Evolutionary conservation across 2,329 filamentous ascomycete genomes (phyloP).

Genomic region (Camillea tinctor): DNA sequence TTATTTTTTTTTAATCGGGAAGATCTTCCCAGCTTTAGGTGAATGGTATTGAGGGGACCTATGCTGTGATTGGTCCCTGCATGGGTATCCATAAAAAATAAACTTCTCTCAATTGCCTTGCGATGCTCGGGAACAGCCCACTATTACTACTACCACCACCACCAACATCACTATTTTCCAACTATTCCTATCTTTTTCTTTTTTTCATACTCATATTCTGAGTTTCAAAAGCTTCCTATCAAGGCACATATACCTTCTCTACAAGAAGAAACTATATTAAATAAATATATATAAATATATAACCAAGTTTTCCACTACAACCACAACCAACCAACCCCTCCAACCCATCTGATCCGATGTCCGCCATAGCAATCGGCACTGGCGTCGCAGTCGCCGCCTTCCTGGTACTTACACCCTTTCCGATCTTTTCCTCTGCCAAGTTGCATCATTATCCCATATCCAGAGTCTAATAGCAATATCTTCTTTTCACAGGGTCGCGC

Average conservation of each 20-base stretch:
- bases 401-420: slow-evolving; percentile 37
- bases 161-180: slow-evolving; percentile 4
- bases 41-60: neutral
- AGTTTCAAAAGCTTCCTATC: neutral
- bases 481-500: slow-evolving; percentile 70
- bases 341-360: slow-evolving; percentile 51
- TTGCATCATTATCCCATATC: slow-evolving; percentile 1
- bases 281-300: too few relatives aligned
- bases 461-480: neutral
- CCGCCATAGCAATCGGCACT: slow-evolving; percentile 48
- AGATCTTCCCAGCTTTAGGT: too few relatives aligned
- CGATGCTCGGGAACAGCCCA: neutral
- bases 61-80: neutral
- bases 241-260: slow-evolving; percentile 1
- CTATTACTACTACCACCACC: slow-evolving; percentile 2
- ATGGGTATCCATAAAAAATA: too few relatives aligned
- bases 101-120: neutral
- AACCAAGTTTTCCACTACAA: too few relatives aligned
- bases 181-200: neutral
- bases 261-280: neutral
- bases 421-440: neutral
- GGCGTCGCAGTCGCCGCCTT: slow-evolving; percentile 53
- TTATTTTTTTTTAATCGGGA: neutral
- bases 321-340: too few relatives aligned
- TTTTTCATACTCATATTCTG: neutral